These are phyloP conservation scores for Malassezia sp. DNA, from an alignment of 1,284 basidiomycete species.

Conservation along the genomic window DNA sequence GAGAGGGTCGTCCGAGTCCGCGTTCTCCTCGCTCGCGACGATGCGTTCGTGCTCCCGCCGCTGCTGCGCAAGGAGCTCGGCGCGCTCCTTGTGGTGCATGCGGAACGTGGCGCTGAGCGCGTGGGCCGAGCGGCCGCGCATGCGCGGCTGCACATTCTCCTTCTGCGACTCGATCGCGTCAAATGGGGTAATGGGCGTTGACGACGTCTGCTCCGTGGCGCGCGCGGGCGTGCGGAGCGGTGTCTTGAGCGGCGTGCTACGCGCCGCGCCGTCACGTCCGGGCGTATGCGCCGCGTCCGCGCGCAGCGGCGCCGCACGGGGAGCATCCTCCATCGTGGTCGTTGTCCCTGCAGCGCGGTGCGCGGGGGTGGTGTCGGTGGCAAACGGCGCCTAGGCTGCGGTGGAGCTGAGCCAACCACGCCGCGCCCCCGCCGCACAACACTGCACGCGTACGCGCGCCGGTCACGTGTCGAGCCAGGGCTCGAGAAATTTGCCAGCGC, in stretches of 20 bases:
- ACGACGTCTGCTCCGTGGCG: constrained; percentile 37
- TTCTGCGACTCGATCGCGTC: constrained; percentile 52
- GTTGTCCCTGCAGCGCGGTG: too few species aligned
- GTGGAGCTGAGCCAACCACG: too few species aligned
- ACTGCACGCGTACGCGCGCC: constrained; percentile 9
- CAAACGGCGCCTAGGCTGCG: too few species aligned
- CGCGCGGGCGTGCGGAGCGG: constrained; percentile 35
- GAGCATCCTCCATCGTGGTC: background rate
- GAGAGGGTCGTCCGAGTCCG: constrained; percentile 30
- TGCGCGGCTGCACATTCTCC: constrained; percentile 55
- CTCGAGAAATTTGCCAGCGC: constrained; percentile 7
- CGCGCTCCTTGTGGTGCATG: constrained; percentile 36
- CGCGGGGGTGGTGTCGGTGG: too few species aligned
- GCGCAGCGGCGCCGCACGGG: constrained; percentile 1
- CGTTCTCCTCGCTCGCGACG: constrained; percentile 23
- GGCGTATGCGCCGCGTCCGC: constrained; percentile 6
- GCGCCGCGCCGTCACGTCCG: background rate
- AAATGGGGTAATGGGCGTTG: constrained; percentile 43
- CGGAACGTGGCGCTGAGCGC: constrained; percentile 49
- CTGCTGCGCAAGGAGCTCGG: constrained; percentile 25
- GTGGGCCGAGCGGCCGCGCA: constrained; percentile 53
- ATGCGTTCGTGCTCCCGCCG: constrained; percentile 27
- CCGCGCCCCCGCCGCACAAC: background rate
- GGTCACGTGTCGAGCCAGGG: constrained; percentile 13
- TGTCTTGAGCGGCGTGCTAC: constrained; percentile 29